These are phyloP conservation scores for Cryphonectria parasitica DNA, from an alignment of 2,329 filamentous ascomycete species.

Conservation along the genomic window DNA sequence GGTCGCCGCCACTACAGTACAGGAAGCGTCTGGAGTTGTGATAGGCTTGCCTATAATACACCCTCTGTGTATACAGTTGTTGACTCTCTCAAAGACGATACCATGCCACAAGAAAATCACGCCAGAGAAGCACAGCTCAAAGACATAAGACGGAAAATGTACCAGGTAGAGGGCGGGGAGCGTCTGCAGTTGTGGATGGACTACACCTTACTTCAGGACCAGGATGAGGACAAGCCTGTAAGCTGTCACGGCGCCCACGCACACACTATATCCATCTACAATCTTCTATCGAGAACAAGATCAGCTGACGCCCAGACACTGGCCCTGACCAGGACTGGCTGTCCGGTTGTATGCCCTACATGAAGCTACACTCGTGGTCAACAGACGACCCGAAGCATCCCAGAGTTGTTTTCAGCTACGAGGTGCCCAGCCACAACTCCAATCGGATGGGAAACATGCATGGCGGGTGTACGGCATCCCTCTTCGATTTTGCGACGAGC, in stretches of 20 bases:
- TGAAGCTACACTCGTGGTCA: constrained; percentile 26
- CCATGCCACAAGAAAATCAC: constrained; percentile 11
- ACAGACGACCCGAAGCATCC: constrained; percentile 25
- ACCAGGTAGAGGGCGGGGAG: constrained; percentile 26
- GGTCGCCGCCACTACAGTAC: no score
- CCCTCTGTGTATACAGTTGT: background rate
- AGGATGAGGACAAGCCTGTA: constrained; percentile 25
- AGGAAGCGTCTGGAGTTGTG: no score
- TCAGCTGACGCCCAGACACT: background rate
- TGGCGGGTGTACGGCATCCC: constrained; percentile 65
- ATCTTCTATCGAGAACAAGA: background rate
- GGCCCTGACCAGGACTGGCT: constrained; percentile 20
- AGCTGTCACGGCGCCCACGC: background rate
- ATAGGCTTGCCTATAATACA: background rate
- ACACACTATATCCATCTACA: background rate
- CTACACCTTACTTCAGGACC: constrained; percentile 2
- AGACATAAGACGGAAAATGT: constrained; percentile 8
- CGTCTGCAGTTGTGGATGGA: constrained; percentile 28
- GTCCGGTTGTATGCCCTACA: constrained; percentile 13
- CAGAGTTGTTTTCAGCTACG: constrained; percentile 40
- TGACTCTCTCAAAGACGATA: background rate
- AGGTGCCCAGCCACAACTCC: constrained; percentile 53
- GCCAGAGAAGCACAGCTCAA: background rate
- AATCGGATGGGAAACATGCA: constrained; percentile 61
- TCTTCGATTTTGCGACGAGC: constrained; percentile 70